Percentiles rank a stretch among this genome's conserved stretches.
These are phyloP conservation scores for Mycena chlorophos DNA, from an alignment of 768 basidiomycete species.

Conservation along the genomic window DNA sequence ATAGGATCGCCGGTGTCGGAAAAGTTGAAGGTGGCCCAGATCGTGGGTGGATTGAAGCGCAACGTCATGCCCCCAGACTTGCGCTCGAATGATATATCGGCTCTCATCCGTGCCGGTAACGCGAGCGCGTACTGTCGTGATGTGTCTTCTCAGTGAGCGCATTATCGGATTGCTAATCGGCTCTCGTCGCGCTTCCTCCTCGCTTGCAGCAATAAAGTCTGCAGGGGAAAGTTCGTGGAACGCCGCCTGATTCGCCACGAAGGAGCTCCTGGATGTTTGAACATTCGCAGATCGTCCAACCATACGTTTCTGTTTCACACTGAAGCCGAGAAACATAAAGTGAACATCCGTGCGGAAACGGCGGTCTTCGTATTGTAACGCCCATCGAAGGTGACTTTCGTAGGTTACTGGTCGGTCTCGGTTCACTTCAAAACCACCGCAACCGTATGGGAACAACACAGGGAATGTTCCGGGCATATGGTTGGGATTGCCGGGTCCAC, in stretches of 20 bases:
- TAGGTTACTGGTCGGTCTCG: conserved; percentile 24
- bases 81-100: conserved; percentile 21
- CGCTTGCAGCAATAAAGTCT: conserved; percentile 32
- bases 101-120: conserved; percentile 37
- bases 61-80: conserved; percentile 39
- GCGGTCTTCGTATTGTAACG: conserved; percentile 29
- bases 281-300: conserved; percentile 28
- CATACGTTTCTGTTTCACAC: conserved; percentile 30
- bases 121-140: conserved; percentile 24
- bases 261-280: conserved; percentile 32
- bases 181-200: conserved; percentile 31
- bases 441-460: conserved; percentile 35
- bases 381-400: conserved; percentile 30
- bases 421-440: conserved; percentile 33
- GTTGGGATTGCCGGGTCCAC: conserved; percentile 27
- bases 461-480: conserved; percentile 33
- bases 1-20: conserved; percentile 43
- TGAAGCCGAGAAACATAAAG: conserved; percentile 33
- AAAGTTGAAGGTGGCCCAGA: conserved; percentile 49
- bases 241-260: conserved; percentile 19
- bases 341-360: conserved; percentile 30
- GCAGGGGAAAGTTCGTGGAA: conserved; percentile 28
- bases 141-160: conserved; percentile 24
- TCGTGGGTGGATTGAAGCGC: conserved; percentile 27
- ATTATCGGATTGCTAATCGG: conserved; percentile 30